Evolutionary conservation across 1,284 basidiomycete species (phyloP).

Genomic region (Ustilago tritici): DNA sequence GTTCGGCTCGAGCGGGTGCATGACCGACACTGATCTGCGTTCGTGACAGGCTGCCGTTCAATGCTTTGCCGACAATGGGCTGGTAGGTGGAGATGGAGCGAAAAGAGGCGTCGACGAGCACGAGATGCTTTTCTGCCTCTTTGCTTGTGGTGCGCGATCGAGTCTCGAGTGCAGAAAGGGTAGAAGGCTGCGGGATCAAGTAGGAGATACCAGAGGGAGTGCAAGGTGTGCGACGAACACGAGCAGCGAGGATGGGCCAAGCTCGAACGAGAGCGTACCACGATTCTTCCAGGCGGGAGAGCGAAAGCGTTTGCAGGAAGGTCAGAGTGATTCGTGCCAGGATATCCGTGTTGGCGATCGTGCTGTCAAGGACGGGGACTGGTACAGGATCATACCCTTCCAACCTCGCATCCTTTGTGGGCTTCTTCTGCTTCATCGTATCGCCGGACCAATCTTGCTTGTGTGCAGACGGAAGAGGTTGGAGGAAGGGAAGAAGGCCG

Average conservation of each 20-base stretch:
- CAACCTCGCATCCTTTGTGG: neutral
- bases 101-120: conserved; percentile 6
- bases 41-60: neutral
- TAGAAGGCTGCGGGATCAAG: conserved; percentile 12
- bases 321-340: conserved; percentile 25
- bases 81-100: conserved; percentile 21
- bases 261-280: conserved; percentile 26
- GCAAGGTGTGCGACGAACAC: conserved; percentile 17
- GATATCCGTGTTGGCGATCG: conserved; percentile 28
- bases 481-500: neutral
- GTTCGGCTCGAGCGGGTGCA: conserved; percentile 11
- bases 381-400: conserved; percentile 14
- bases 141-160: conserved; percentile 6
- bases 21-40: conserved; percentile 9
- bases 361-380: conserved; percentile 20
- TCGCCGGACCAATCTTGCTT: neutral
- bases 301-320: conserved; percentile 13
- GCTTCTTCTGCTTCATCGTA: neutral
- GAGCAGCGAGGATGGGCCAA: conserved; percentile 34
- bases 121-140: conserved; percentile 12
- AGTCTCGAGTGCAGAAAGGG: conserved; percentile 9
- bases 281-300: conserved; percentile 12
- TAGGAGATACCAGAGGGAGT: conserved; percentile 20
- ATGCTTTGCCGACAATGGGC: conserved; percentile 16
- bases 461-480: neutral